Percentiles rank a stretch among this genome's conserved stretches.
Evolutionary conservation across 345 rosid species (phyloP).

Genomic region (Trapa bicornis): DNA sequence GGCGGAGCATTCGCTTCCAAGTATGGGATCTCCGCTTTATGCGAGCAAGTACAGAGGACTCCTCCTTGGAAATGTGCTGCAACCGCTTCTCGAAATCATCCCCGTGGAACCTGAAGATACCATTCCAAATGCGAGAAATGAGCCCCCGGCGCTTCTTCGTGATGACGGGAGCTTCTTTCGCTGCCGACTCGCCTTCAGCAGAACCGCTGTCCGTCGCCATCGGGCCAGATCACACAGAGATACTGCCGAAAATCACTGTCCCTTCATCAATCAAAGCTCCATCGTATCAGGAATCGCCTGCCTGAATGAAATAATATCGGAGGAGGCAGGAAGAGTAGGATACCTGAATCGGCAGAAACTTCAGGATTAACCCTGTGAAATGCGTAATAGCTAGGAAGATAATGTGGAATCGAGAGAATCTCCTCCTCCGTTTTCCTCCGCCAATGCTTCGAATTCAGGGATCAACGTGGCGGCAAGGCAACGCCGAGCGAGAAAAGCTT

Average conservation of each 20-base stretch:
- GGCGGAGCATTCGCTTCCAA: conserved; percentile 48
- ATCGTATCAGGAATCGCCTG: background rate
- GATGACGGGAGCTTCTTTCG: conserved; percentile 6
- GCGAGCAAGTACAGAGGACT: conserved; percentile 53
- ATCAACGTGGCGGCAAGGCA: conserved; percentile 1
- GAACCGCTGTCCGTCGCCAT: background rate
- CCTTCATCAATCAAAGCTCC: background rate
- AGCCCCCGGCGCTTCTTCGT: conserved; percentile 46
- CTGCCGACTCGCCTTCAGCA: conserved; percentile 22
- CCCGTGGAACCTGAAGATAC: conserved; percentile 39
- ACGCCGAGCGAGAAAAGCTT: background rate
- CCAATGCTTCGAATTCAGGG: background rate
- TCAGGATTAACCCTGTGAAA: background rate
- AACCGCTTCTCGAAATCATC: conserved; percentile 92
- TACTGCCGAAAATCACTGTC: background rate
- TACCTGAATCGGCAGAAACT: background rate
- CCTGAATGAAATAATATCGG: background rate
- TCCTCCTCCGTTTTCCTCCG: background rate
- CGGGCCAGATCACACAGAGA: background rate
- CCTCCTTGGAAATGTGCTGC: conserved; percentile 70
- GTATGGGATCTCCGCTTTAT: conserved; percentile 49
- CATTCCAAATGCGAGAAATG: conserved; percentile 62
- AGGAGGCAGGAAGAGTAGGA: background rate
- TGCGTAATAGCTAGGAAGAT: background rate
- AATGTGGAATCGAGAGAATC: background rate